Evolutionary conservation across 805 yeast species (phyloP), one percentile per base, ranked within the genome.

Genomic region (Metschnikowia vanudenii): DNA sequence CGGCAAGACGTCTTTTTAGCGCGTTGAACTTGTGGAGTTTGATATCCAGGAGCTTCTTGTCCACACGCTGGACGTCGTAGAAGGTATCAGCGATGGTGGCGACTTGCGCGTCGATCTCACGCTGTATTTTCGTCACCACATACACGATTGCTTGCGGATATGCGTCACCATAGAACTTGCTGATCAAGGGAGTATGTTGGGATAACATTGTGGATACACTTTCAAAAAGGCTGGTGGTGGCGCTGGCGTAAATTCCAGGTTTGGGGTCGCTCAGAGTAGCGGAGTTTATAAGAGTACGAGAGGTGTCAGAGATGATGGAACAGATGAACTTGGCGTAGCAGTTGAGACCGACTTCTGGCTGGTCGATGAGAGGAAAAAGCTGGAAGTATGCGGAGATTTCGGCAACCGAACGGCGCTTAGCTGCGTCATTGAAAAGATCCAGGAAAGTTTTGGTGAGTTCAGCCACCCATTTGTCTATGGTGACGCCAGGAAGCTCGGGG

Each of bases 81-180:
- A 88, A 88, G 0, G 94, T 87, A 63, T 92, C 98, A 45, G 87
- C 74, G 3, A 94, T 86, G 37, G 94, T 71, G 0, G 96, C 95
- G 20, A 92, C 84, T 60, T 94, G 99, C n/a, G 91, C 74, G 60
- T 94, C 99, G 26, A 94, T 84, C 60, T 94, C 99, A 41, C 79
- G 72, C 65, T 92, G 96, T 28, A 94, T 84, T 41, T 79, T 79
- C 16, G 78, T 80, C 55, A 91, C 75, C 9, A 92, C 90, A 29
- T 75, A 75, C 2, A 76, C 67, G 73, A 91, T 82, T 13, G 83
- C 82, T 9, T 67, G 52, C 2, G 69, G 68, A 16, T 92, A 96
- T 0, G 68, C 59, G 3, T 54, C 51, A 4, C 60, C 56, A 60
- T 94, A 94, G 60, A 83, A 85, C 40, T 74, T 75, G 35, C 76